Evolutionary conservation across 345 rosid genomes (phyloP), one percentile per base, ranked within the genome.

Genomic region (Pistacia integerrima): DNA sequence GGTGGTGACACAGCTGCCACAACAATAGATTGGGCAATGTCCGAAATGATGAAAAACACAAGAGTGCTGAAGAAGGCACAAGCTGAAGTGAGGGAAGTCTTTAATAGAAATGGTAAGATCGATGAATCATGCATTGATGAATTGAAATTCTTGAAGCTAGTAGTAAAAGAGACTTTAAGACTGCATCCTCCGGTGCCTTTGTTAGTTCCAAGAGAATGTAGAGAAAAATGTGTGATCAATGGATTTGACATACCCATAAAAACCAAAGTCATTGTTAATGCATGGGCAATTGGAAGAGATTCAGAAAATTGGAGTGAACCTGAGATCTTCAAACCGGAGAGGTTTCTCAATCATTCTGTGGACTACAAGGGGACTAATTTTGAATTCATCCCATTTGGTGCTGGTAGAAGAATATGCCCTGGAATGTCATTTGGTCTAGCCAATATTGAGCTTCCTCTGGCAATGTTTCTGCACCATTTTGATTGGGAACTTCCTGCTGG

Each of bases 1-100:
- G 87, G 82, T 9, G 64, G 74, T 33, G 84, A 84, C 36, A 81
- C 87, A 22, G 51, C 82, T 13, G 69, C 87, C 13, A 73, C 82
- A 9, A 48, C 67, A 5, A 72, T 72, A 1, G 84, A 75, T 5
- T 84, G 87, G 84, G 79, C 74, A 22, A 78, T 81, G 76, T 55
- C 79, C 2, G 83, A 79, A 57, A 18, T 83, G 52, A 35, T 80
- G 20, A 83, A 65, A 63, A 79, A 81, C 54, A 82, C 84, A 12
- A 20, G 18, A 14, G 46, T 73, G 58, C 13, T 81, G 67, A 8
- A 70, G 41, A 84, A 54, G 73, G 76, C 80, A 22, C 84, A 81
- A 33, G 18, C 35, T 3, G 86, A 84, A 46, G 82, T 84, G 46
- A 71, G 82, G 55, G 46, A 75, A 14, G 76, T 71, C 11, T 77